Conservation (phyloP, 768 basidiomycete species). For the Lactarius tabidus region DNA sequence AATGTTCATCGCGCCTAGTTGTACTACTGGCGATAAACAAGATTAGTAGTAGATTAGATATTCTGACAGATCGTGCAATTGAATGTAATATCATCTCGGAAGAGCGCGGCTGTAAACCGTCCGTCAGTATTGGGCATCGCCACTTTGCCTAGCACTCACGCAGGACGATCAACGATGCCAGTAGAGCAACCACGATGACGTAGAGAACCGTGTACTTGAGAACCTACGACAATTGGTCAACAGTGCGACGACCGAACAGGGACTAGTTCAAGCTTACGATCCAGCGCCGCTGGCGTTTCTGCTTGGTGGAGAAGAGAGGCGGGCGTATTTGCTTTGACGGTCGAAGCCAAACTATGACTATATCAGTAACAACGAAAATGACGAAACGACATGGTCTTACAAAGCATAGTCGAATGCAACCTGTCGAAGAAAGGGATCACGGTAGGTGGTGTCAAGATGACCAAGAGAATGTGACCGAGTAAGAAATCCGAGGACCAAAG, state of each 20-base stretch:
- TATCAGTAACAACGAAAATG: constrained; percentile 5
- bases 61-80: constrained; percentile 81
- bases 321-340: constrained; percentile 92
- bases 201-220: constrained; percentile 86
- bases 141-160: constrained; percentile 50
- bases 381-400: constrained; percentile 10
- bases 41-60: constrained; percentile 51
- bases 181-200: constrained; percentile 63
- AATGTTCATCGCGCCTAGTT: constrained; percentile 4
- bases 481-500: constrained; percentile 95
- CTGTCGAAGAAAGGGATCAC: constrained; percentile 90
- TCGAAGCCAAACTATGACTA: constrained; percentile 79
- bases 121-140: constrained; percentile 16
- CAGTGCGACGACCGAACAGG: neutral
- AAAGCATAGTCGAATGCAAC: constrained; percentile 75
- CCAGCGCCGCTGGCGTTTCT: constrained; percentile 88
- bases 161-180: constrained; percentile 78
- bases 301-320: constrained; percentile 91
- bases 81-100: constrained; percentile 75
- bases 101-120: constrained; percentile 58
- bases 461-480: constrained; percentile 79
- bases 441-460: constrained; percentile 86
- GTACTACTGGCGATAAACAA: constrained; percentile 25
- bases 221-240: constrained; percentile 40
- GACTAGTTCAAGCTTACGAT: constrained; percentile 50